Conservation (phyloP, 108 stramenopile species). For the Conticribra guillardii region DNA sequence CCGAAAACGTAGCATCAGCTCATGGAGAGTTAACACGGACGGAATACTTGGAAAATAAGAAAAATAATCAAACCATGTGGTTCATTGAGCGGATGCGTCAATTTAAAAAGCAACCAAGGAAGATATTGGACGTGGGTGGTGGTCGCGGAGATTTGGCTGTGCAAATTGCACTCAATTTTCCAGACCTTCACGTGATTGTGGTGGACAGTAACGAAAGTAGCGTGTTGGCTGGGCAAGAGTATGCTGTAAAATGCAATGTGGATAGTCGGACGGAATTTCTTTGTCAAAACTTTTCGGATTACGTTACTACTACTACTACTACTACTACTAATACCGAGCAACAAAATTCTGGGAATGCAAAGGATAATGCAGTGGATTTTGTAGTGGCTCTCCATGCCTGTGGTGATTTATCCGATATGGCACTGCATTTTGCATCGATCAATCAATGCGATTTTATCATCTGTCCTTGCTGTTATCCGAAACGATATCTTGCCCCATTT, state of each 20-base stretch:
- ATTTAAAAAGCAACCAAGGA: neutral
- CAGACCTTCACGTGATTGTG: constrained; percentile 40
- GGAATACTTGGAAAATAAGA: constrained; percentile 56
- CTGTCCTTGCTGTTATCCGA: constrained; percentile 63
- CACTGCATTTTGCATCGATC: constrained; percentile 50
- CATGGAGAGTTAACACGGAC: constrained; percentile 45
- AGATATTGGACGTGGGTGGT: constrained; percentile 67
- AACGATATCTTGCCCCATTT: constrained; percentile 34
- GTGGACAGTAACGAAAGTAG: constrained; percentile 63
- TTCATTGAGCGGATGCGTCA: constrained; percentile 43
- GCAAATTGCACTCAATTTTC: constrained; percentile 46
- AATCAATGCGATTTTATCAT: constrained; percentile 61
- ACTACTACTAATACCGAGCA: constrained; percentile 45
- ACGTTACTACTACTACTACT: constrained; percentile 47
- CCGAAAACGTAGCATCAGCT: constrained; percentile 20
- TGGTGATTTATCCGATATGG: constrained; percentile 68
- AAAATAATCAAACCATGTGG: constrained; percentile 57
- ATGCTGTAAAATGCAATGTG: constrained; percentile 22
- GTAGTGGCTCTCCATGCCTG: constrained; percentile 71
- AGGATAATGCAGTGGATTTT: constrained; percentile 43
- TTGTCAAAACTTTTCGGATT: constrained; percentile 39
- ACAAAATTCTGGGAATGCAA: constrained; percentile 46
- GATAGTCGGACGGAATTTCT: constrained; percentile 24
- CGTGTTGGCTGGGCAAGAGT: constrained; percentile 46
- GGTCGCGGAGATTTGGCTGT: constrained; percentile 69